Evolutionary conservation across 345 rosid species (phyloP).

Genomic region (Ceriops zippeliana): DNA sequence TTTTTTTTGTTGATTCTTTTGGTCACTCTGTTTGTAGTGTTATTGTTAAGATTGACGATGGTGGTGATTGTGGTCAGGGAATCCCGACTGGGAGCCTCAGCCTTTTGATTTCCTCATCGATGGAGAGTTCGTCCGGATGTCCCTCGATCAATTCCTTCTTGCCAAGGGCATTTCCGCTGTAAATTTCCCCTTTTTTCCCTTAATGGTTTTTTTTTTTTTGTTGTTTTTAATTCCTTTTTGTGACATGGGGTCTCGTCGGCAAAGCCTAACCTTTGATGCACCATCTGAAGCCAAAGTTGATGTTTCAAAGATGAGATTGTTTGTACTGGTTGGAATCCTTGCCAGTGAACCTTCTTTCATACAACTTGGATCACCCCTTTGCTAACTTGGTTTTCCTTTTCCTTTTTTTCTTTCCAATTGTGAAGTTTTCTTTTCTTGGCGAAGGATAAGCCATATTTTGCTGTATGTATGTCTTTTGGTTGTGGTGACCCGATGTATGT

Average conservation of each 20-base stretch:
- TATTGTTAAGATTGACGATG: background rate
- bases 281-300: too few species aligned
- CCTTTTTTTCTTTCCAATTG: too few species aligned
- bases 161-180: conserved; percentile 92
- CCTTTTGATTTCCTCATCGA: conserved; percentile 87
- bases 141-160: conserved; percentile 77
- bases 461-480: background rate
- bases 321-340: too few species aligned
- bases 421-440: too few species aligned
- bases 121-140: conserved; percentile 92
- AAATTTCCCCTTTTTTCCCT: conserved; percentile 10
- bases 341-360: too few species aligned
- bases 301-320: too few species aligned
- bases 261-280: too few species aligned
- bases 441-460: too few species aligned
- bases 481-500: conserved; percentile 5
- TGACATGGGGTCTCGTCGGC: too few species aligned
- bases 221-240: too few species aligned
- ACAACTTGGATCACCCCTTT: too few species aligned
- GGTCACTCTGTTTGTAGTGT: background rate
- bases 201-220: background rate
- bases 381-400: too few species aligned
- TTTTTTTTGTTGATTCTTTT: background rate
- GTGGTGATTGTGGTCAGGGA: conserved; percentile 36
- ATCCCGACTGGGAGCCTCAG: conserved; percentile 64